phyloP scores from a whole-genome alignment of 768 basidiomycete genomes.

The Termitomyces eurrhizus region DNA sequence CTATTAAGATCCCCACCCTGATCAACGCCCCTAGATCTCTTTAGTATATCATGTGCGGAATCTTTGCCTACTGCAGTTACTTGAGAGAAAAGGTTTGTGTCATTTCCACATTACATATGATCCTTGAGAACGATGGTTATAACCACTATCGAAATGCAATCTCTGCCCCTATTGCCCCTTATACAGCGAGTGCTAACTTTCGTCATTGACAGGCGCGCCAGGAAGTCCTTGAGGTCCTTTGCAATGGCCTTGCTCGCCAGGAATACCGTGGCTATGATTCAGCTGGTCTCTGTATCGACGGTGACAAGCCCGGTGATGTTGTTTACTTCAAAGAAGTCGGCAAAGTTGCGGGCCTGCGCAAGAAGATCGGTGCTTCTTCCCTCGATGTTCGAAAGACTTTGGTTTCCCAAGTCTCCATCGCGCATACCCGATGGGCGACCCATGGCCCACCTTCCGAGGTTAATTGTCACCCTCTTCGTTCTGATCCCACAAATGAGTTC shows the following conservation, averaged over 20 bases:
- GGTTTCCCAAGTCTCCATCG: constrained; percentile 90
- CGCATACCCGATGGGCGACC: constrained; percentile 99
- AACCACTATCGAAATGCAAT: neutral
- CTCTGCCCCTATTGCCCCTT: neutral
- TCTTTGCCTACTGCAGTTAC: constrained; percentile 94
- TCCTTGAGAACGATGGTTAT: neutral
- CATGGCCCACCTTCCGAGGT: constrained; percentile 84
- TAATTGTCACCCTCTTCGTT: constrained; percentile 95
- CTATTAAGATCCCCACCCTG: neutral
- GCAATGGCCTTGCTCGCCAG: constrained; percentile 87
- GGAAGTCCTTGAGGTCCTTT: constrained; percentile 87
- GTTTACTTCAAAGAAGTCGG: constrained; percentile 97
- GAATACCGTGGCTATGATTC: constrained; percentile 99
- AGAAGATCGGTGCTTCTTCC: constrained; percentile 72
- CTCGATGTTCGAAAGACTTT: constrained; percentile 75
- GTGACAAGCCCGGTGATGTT: constrained; percentile 74
- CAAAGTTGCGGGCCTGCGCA: constrained; percentile 90
- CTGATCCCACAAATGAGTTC: constrained; percentile 80
- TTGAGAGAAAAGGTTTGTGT: constrained; percentile 86
- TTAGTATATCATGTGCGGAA: constrained; percentile 73
- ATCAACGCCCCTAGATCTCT: neutral
- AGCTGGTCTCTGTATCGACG: constrained; percentile 88
- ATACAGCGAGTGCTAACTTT: constrained; percentile 2
- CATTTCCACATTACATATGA: neutral
- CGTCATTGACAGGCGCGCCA: constrained; percentile 65